Percentiles rank a stretch among this genome's conserved stretches.
phyloP scores from a whole-genome alignment of 108 stramenopile species.

The Fragilariopsis cylindrus region DNA sequence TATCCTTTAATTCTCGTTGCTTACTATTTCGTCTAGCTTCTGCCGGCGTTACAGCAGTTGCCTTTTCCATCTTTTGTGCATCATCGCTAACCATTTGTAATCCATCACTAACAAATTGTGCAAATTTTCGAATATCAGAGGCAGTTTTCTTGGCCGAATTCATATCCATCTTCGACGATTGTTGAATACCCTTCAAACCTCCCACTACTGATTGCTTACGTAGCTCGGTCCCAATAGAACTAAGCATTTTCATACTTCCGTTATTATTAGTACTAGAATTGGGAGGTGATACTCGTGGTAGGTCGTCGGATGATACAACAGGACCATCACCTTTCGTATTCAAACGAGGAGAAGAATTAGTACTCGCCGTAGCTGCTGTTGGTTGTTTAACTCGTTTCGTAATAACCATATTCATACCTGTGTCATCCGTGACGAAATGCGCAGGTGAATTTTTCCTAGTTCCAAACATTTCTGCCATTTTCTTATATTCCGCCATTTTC shows the following conservation, averaged over 20 bases:
- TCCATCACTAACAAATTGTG: slow-evolving; percentile 16
- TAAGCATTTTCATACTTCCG: not conserved
- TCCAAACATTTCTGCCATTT: not conserved
- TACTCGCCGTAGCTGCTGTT: not conserved
- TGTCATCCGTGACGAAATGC: not conserved
- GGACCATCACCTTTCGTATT: not conserved
- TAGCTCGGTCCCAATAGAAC: not conserved
- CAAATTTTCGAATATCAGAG: slow-evolving; percentile 1
- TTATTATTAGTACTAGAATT: not conserved
- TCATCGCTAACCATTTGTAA: slow-evolving; percentile 11
- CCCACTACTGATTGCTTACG: not conserved
- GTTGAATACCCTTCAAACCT: not conserved
- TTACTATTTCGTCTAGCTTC: slow-evolving; percentile 5
- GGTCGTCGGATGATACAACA: not conserved
- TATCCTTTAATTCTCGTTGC: not conserved
- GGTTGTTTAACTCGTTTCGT: not conserved
- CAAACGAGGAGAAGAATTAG: not conserved
- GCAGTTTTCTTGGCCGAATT: slow-evolving; percentile 1
- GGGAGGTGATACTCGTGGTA: not conserved
- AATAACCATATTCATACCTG: slow-evolving; percentile 13
- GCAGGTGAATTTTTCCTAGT: not conserved
- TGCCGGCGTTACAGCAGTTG: not conserved
- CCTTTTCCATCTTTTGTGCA: not conserved
- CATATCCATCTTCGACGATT: slow-evolving; percentile 8
- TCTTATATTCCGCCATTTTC: not conserved